Conservation (phyloP, 2,329 filamentous ascomycete genomes). For the Phyllosticta citribraziliensis region DNA sequence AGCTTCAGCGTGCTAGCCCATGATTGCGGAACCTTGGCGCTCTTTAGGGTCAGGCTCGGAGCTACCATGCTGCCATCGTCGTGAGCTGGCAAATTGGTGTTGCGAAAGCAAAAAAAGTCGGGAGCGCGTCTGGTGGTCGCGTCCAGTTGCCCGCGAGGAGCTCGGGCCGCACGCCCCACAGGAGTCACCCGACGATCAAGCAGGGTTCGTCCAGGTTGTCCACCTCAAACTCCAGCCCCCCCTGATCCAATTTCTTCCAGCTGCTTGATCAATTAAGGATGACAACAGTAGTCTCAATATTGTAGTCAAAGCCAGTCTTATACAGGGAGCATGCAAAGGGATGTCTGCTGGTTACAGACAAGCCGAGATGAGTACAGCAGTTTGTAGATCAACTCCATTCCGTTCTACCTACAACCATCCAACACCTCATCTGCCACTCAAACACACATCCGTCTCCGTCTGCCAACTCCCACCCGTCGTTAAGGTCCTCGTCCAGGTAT, state of each 20-base stretch:
- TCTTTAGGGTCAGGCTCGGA: slow-evolving; percentile 6
- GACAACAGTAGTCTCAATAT: no score
- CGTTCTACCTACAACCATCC: no score
- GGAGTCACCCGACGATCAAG: neutral
- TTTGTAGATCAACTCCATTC: no score
- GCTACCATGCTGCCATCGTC: slow-evolving; percentile 11
- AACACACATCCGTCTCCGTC: neutral
- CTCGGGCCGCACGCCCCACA: neutral
- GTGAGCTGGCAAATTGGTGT: neutral
- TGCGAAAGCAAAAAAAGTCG: slow-evolving; percentile 1
- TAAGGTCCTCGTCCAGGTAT: no score
- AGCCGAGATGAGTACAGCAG: no score
- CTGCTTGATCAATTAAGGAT: no score
- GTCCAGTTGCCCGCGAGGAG: neutral
- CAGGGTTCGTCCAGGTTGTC: neutral
- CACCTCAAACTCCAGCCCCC: no score
- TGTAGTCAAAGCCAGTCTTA: no score
- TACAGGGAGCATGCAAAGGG: no score
- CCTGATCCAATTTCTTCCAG: no score
- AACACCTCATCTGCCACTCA: neutral
- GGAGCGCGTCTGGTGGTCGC: neutral
- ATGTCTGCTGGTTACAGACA: no score
- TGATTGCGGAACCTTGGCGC: slow-evolving; percentile 7
- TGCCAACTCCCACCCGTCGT: neutral
- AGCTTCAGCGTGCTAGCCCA: slow-evolving; percentile 39